Evolutionary conservation across 176 grass and related monocot genomes (phyloP), one percentile per base, ranked within the genome.

Genomic region (Juncus inflexus): DNA sequence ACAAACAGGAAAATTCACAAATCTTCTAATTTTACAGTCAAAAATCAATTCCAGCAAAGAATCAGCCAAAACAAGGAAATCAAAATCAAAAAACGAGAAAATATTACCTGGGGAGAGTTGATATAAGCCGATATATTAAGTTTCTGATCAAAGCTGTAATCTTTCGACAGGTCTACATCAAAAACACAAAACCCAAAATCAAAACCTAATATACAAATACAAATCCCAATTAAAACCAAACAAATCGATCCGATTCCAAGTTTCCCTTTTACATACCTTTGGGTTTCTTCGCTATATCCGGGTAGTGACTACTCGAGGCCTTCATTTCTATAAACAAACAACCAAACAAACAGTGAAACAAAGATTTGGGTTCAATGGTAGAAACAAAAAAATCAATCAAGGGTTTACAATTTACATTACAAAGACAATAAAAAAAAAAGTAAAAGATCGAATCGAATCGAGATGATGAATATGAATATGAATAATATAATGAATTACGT

Each of bases 61-160:
- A 12, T 12, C 19, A 11, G 15, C 15, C 10, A 61, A 16, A 42
- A 60, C 11, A 5, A 60, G 58, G 3, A 7, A 61, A 74, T 12
- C 28, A 35, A 61, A 54, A 54, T 60, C 12, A 9, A 67, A 59
- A 15, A 52, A 51, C 4, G 50, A 12, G 37, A 50, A 15, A 55
- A 12, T 75, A 75, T 52, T 57, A 91, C 89, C 66, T 76, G 77
- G 63, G 74, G 70, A 4, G 75, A 80, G 39, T 80, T 78, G 56
- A 84, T 87, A 85, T 84, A 91, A 52, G 84, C 58, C 10, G 77
- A 79, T 16, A 91, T 82, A 74, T 65, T 87, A 78, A 91, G 87
- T 12, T 77, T 77, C 74, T 77, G 74, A 60, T 77, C 74, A 59
- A 66, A 52, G 74, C 65, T 74, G 74, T 91, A 79, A 37, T 87